These are phyloP conservation scores for Pulveroboletus sp. DNA, from an alignment of 768 basidiomycete species.

Conservation along the genomic window DNA sequence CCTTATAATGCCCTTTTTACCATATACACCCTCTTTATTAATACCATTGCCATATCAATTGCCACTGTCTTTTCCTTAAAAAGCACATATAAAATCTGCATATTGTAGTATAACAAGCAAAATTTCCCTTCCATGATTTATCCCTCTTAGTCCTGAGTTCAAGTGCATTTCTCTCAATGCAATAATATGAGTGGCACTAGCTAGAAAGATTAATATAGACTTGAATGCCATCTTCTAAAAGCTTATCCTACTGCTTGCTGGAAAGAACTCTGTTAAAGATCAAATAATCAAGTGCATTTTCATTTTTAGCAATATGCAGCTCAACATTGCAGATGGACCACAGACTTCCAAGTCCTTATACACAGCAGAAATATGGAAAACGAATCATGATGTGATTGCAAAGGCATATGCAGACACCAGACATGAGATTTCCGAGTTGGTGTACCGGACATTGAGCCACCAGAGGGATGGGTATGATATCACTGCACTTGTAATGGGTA, in stretches of 20 bases:
- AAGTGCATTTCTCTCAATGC: conserved; percentile 28
- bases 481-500: conserved; percentile 47
- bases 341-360: neutral
- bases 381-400: conserved; percentile 56
- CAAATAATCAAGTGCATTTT: conserved; percentile 76
- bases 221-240: conserved; percentile 57
- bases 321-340: conserved; percentile 35
- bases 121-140: conserved; percentile 60
- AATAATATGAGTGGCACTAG: conserved; percentile 37
- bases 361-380: conserved; percentile 41
- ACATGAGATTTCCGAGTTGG: no score
- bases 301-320: conserved; percentile 79
- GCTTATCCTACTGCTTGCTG: conserved; percentile 58
- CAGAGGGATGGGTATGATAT: conserved; percentile 11
- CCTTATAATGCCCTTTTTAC: no score
- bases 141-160: conserved; percentile 41
- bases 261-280: conserved; percentile 53
- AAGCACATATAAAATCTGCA: no score
- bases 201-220: conserved; percentile 61
- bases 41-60: no score
- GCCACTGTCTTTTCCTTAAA: no score
- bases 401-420: conserved; percentile 48
- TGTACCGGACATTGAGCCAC: no score
- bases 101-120: conserved; percentile 58
- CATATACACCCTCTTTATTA: no score